These are phyloP conservation scores for Aspergillus panamensis DNA, from an alignment of 495 filamentous ascomycete genomes.

Conservation along the genomic window DNA sequence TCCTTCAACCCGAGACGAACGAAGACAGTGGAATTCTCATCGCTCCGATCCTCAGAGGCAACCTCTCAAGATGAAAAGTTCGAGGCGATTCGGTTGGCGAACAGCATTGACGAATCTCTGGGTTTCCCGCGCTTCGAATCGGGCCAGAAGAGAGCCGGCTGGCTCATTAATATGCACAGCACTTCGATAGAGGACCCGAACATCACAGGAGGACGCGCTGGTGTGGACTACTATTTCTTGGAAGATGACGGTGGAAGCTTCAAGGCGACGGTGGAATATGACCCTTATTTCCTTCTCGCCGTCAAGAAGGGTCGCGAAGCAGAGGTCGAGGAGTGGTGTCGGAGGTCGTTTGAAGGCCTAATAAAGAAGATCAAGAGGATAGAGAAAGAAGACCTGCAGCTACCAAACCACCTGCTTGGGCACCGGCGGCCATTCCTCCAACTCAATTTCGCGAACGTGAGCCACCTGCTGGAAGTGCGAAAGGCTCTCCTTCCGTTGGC, in stretches of 20 bases:
- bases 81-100: conserved; percentile 76
- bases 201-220: conserved; percentile 75
- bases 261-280: conserved; percentile 94
- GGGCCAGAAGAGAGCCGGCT: conserved; percentile 80
- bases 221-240: conserved; percentile 95
- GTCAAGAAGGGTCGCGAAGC: conserved; percentile 82
- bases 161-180: conserved; percentile 92
- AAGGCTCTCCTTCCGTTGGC: conserved; percentile 84
- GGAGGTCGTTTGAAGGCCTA: conserved; percentile 77
- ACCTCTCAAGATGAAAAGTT: conserved; percentile 83
- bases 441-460: conserved; percentile 81
- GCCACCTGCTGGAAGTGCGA: conserved; percentile 76
- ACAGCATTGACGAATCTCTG: conserved; percentile 90
- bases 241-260: conserved; percentile 90
- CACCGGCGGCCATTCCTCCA: conserved; percentile 84
- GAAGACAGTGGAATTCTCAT: conserved; percentile 73
- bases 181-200: conserved; percentile 84
- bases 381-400: conserved; percentile 89
- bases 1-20: conserved; percentile 54
- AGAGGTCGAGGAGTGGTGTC: conserved; percentile 95
- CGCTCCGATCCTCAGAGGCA: conserved; percentile 71
- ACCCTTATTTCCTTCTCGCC: conserved; percentile 93
- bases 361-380: conserved; percentile 73
- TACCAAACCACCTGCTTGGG: conserved; percentile 94
- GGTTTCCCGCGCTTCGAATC: conserved; percentile 91